These are phyloP conservation scores for Hysterangium stoloniferum DNA, from an alignment of 768 basidiomycete genomes.

Conservation along the genomic window DNA sequence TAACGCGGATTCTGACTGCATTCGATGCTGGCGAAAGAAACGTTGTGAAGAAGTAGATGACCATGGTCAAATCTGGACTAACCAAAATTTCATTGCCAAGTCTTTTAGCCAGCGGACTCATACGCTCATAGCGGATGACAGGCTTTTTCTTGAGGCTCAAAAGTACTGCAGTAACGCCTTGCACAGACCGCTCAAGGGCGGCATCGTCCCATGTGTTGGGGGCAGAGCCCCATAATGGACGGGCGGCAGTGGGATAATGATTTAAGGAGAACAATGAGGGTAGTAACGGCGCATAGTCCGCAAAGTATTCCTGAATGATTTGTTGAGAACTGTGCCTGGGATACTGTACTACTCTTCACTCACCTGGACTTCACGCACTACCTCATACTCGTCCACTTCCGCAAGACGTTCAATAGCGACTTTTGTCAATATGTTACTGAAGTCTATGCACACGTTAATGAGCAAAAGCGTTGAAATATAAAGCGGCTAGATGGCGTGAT, in stretches of 20 bases:
- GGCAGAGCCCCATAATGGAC: constrained; percentile 64
- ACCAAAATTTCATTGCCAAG: constrained; percentile 83
- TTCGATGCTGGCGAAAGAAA: constrained; percentile 48
- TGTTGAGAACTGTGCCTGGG: constrained; percentile 9
- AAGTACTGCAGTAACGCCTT: constrained; percentile 77
- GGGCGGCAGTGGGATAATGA: constrained; percentile 52
- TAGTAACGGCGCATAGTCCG: constrained; percentile 86
- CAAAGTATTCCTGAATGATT: constrained; percentile 81
- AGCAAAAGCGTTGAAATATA: constrained; percentile 2
- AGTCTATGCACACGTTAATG: constrained; percentile 49
- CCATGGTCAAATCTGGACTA: constrained; percentile 14
- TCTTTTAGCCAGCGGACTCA: constrained; percentile 88
- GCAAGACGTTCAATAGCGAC: constrained; percentile 86
- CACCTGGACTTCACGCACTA: constrained; percentile 95
- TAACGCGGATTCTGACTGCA: constrained; percentile 71
- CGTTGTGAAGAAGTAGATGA: background rate
- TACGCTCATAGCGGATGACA: constrained; percentile 86
- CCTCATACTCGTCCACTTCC: constrained; percentile 91
- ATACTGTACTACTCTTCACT: constrained; percentile 14
- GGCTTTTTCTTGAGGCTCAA: constrained; percentile 96
- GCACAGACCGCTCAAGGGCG: constrained; percentile 71
- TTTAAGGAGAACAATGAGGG: constrained; percentile 85
- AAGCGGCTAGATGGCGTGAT: constrained; percentile 24
- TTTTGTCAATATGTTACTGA: constrained; percentile 91
- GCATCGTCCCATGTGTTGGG: constrained; percentile 66